These are phyloP conservation scores for Arbutus unedo DNA, from an alignment of 148 eudicot genomes.

Conservation along the genomic window DNA sequence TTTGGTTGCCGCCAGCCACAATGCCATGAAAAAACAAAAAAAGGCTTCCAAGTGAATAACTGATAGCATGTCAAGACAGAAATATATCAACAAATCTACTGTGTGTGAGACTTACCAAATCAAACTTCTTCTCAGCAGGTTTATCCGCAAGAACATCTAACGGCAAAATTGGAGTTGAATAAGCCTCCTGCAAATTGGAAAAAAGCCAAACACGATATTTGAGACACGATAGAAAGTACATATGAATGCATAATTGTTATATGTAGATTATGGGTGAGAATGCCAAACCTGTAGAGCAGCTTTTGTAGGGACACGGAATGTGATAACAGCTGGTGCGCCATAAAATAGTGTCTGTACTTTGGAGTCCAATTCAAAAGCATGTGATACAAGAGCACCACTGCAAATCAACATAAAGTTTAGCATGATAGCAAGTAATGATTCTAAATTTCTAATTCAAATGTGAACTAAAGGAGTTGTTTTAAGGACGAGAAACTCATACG, in stretches of 20 bases:
- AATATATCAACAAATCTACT: neutral
- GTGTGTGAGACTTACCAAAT: conserved; percentile 48
- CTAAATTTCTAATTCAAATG: neutral
- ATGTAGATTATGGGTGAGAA: neutral
- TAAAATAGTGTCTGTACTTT: conserved; percentile 58
- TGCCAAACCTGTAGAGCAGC: conserved; percentile 74
- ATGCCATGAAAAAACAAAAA: conserved; percentile 29
- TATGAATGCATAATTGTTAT: neutral
- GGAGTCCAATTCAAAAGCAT: conserved; percentile 74
- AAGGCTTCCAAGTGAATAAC: conserved; percentile 22
- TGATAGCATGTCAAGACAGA: neutral
- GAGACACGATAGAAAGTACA: neutral
- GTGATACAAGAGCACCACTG: conserved; percentile 76
- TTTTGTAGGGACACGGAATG: conserved; percentile 81
- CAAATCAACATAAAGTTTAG: neutral
- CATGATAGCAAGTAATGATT: neutral
- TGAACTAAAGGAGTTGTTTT: neutral
- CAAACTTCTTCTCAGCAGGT: conserved; percentile 66
- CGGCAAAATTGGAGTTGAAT: conserved; percentile 75
- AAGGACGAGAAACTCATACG: conserved; percentile 39
- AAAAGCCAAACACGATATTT: neutral
- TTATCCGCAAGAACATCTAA: conserved; percentile 78
- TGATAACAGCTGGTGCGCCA: conserved; percentile 76
- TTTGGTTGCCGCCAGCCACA: conserved; percentile 20
- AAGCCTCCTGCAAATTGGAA: conserved; percentile 55